phyloP scores from a whole-genome alignment of 1,284 basidiomycete genomes.

The Leccinum ponderosum region DNA sequence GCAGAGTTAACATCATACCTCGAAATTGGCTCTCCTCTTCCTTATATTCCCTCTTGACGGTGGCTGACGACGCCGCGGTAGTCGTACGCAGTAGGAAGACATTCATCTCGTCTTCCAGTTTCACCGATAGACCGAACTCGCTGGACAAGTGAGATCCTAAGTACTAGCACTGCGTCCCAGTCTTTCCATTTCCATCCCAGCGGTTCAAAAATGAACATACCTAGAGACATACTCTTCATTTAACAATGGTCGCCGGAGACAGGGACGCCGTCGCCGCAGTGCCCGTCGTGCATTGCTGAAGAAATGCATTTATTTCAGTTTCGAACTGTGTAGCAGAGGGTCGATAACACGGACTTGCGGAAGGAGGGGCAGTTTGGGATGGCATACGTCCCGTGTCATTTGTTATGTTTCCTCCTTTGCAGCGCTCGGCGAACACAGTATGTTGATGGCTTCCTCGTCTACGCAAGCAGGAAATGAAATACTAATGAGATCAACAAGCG shows the following conservation, averaged over 20 bases:
- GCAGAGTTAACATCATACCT: too few species aligned
- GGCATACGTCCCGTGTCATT: background rate
- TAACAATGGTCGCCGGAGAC: background rate
- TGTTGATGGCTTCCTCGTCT: conserved; percentile 30
- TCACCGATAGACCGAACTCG: background rate
- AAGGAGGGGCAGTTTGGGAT: too few species aligned
- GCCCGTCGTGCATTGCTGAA: background rate
- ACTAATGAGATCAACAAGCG: background rate
- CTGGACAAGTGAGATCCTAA: background rate
- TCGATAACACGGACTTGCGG: too few species aligned
- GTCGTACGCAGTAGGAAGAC: background rate
- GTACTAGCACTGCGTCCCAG: background rate
- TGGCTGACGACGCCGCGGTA: background rate
- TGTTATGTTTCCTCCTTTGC: conserved; percentile 4
- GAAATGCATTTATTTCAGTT: conserved; percentile 7
- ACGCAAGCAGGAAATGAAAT: background rate
- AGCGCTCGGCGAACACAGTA: conserved; percentile 11
- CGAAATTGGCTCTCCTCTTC: background rate
- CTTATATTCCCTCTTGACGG: background rate
- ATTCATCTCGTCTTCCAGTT: background rate
- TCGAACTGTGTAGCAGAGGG: too few species aligned
- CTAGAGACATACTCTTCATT: background rate
- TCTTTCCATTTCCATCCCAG: background rate
- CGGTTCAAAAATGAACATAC: background rate
- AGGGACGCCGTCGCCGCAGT: background rate